Evolutionary conservation across 768 basidiomycete species (phyloP), one percentile per base, ranked within the genome.

Genomic region (Naganishia vaughanmartiniae): DNA sequence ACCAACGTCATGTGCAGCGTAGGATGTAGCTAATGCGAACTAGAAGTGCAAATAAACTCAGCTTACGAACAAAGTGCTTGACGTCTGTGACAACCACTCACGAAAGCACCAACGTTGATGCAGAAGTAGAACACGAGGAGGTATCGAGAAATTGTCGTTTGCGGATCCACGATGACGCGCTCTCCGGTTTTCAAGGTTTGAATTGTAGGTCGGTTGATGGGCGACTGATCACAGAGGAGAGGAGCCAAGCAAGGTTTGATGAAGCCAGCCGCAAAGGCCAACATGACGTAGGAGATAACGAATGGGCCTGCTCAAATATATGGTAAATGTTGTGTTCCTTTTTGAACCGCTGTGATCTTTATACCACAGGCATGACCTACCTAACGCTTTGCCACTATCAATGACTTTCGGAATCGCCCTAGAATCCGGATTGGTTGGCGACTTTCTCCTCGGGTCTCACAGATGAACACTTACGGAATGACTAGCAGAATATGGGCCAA

Each of bases 231-330:
- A 70, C 76, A 78, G 26, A 82, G 73, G 17, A 82, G 58, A 2
- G 81, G 80, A 24, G 70, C 78, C 10, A 82, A 71, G 15, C 70
- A 76, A 11, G 81, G 80, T 71, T 82, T 82, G 76, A 81, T 80
- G 74, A 79, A 77, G 19, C 80, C 80, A 19, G 77, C 76, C n/a
- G 76, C 78, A 57, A 78, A 77, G 9, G 79, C 75, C 45, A 81
- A 73, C 68, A 76, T 78, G 56, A 79, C 30, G 48, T 79, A 55
- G 4, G 75, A 71, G 67, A 79, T 70, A 58, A 78, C 73, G 74
- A 81, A 79, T 21, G 71, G 65, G 24, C 58, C 71, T 60, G 31
- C 31, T 6, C 26, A 26, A 19, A 34, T 4, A 28, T 9, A 12
- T 36, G 34, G 58, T 46, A 36, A 46, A 26, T 45, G 34, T 4